Evolutionary conservation across 345 rosid species (phyloP), one percentile per base, ranked within the genome.

Genomic region (thale cress (Arabidopsis thaliana)): DNA sequence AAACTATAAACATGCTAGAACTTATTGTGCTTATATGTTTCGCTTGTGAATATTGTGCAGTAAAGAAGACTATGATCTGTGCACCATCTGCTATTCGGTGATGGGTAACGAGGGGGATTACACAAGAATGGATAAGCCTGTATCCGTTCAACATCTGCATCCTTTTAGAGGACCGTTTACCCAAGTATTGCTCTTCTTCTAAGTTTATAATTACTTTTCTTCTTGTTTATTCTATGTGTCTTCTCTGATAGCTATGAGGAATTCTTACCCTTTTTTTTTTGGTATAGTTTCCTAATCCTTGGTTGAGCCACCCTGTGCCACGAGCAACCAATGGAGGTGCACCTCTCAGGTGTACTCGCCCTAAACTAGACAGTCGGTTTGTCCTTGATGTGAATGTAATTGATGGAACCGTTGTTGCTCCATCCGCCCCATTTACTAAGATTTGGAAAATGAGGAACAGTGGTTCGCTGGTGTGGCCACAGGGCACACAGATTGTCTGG

Each of bases 381-480:
- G 78, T 88, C 67, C 69, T 81, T 6, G 99, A 96, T 87, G 96
- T 93, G 78, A 93, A 88, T 81, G 84, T 93, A 30, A 56, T 78
- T 59, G 99, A 96, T 84, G 98, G 98, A 30, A 87, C 99, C 34
- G 59, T 78, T 50, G 82, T 93, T 86, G 86, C 90, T 67, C 96
- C 99, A 45, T 85, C 81, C 6, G 85, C 93, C 23, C 72, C 80
- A 32, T 93, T 93, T 67, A 96, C 91, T 20, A 96, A 96, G 89
- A 87, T 93, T 46, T 96, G 98, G 98, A 85, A 95, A 50, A 83
- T 96, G 94, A 85, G 85, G 65, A 96, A 96, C 84, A 86, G 56
- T 79, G 99, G 99, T 49, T 79, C 62, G 61, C 14, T 82, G 64
- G 84, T 80, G 14, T 96, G 99, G 99, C 86, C 82, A 4, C 81